Base-by-base conservation (phyloP, 768 basidiomycete genomes). In the Naganishia kalamii region DNA sequence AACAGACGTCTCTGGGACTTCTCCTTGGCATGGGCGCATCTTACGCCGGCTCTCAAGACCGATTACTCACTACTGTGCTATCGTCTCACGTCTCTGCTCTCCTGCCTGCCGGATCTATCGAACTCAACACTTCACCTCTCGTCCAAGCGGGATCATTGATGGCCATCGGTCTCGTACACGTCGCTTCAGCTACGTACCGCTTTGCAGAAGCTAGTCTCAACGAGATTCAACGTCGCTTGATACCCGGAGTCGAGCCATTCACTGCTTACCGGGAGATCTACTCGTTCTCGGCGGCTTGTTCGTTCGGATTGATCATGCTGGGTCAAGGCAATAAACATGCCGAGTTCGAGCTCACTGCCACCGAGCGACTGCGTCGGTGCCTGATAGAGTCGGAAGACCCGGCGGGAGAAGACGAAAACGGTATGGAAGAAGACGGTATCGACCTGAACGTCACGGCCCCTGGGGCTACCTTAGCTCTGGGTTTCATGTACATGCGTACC, bases 241-340 rank as follows among this genome's bases (percentile, higher is more conserved):
- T 93, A 19, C 84, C 86, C 5, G 87, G 87, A 59, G 86, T 88
- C 1, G 91, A 94, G 69, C 81, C 89, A 44, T 90, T 86, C 72
- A 88, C 87, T 69, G 91, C 93, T 69, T 87, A 92, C 74, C 85
- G 90, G 41, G 96, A 98, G 73, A 87, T 92, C 0, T 98, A 97
- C 74, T 88, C 92, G 0, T 87, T 90, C 68, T 84, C 90, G 1
- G 86, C 91, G 2, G 90, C 90, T 10, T 83, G 96, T 32, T 87
- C 90, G 0, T 96, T 96, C 73, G 96, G 96, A 4, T 89, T 96
- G 86, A 88, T 94, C 77, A 94, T 97, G 88, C 84, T 98, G 17
- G 93, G 90, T 6, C 87, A 86, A 70, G 93, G 96, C 3, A 70
- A 71, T 23, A 82, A 85, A 0, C 81, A 83, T 8, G 86, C 87